A percentile compares a stretch with the other conserved stretches of the same genome.
phyloP scores from a whole-genome alignment of 2,329 filamentous ascomycete genomes.

The Verticillium albo-atrum region DNA sequence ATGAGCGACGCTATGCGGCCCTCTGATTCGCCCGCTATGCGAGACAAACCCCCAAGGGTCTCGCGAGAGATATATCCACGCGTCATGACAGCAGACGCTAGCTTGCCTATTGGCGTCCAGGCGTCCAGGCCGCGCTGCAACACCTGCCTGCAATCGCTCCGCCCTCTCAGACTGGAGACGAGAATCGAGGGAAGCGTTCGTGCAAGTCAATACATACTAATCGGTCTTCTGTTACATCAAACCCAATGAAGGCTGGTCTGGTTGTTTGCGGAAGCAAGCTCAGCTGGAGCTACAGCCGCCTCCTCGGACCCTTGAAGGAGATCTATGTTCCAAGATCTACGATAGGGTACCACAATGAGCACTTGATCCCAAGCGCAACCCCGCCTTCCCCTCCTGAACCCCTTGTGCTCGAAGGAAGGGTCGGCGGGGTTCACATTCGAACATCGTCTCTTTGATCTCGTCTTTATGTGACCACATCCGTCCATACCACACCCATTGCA shows the following conservation, averaged over 20 bases:
- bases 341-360: conserved; percentile 3
- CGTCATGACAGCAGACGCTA: not conserved
- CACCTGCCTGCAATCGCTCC: too few relatives aligned
- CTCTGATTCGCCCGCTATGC: not conserved
- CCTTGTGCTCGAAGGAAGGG: too few relatives aligned
- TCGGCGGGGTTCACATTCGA: too few relatives aligned
- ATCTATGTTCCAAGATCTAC: conserved; percentile 12
- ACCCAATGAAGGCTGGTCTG: too few relatives aligned
- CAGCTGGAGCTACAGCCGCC: not conserved
- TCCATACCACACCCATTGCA: too few relatives aligned
- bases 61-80: not conserved
- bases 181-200: too few relatives aligned
- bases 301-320: not conserved
- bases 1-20: not conserved
- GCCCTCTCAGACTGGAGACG: too few relatives aligned
- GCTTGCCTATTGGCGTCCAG: not conserved
- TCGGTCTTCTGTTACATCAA: too few relatives aligned
- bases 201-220: too few relatives aligned
- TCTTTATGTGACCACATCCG: too few relatives aligned
- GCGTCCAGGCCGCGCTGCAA: not conserved
- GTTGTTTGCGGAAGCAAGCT: too few relatives aligned
- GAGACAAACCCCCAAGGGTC: not conserved
- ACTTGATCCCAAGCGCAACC: too few relatives aligned
- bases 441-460: conserved; percentile 30
- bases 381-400: conserved; percentile 6